Percentiles rank a stretch among this genome's conserved stretches.
phyloP scores from a whole-genome alignment of 176 grass and related monocot genomes.

The bread wheat (Triticum aestivum) region DNA sequence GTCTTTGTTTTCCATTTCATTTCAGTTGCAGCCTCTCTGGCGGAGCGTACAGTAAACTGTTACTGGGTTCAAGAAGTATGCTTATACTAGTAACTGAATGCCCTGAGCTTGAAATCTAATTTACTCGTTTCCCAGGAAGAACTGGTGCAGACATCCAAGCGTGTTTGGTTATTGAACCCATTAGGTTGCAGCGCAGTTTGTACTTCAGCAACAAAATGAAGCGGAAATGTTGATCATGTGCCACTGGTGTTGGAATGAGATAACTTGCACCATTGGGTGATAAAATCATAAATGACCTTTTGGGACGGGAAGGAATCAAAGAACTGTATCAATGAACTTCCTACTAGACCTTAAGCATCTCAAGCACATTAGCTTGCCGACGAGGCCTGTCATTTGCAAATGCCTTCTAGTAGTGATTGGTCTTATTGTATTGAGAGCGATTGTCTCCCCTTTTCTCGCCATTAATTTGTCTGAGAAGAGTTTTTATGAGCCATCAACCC shows the following conservation, averaged over 20 bases:
- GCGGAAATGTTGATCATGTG: background rate
- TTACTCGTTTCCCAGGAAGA: background rate
- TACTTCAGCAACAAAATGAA: background rate
- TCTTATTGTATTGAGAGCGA: constrained; percentile 55
- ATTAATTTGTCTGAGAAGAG: constrained; percentile 47
- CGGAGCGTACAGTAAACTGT: background rate
- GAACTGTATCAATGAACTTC: constrained; percentile 36
- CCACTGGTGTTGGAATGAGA: background rate
- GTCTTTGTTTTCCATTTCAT: background rate
- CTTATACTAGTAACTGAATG: background rate
- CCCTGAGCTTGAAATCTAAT: background rate
- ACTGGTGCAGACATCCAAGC: background rate
- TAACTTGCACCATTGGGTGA: constrained; percentile 2
- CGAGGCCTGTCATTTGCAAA: constrained; percentile 56
- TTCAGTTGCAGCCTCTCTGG: constrained; percentile 14
- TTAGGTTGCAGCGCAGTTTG: background rate
- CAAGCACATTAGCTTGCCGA: constrained; percentile 44
- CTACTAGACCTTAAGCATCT: constrained; percentile 50
- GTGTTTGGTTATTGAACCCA: constrained; percentile 5
- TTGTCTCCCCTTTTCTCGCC: constrained; percentile 54
- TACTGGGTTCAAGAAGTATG: background rate
- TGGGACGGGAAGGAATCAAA: constrained; percentile 21
- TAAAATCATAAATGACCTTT: background rate
- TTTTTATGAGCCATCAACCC: constrained; percentile 40
- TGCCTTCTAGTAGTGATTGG: constrained; percentile 51